Conservation (phyloP, 768 basidiomycete species). For the Russula foetens region DNA sequence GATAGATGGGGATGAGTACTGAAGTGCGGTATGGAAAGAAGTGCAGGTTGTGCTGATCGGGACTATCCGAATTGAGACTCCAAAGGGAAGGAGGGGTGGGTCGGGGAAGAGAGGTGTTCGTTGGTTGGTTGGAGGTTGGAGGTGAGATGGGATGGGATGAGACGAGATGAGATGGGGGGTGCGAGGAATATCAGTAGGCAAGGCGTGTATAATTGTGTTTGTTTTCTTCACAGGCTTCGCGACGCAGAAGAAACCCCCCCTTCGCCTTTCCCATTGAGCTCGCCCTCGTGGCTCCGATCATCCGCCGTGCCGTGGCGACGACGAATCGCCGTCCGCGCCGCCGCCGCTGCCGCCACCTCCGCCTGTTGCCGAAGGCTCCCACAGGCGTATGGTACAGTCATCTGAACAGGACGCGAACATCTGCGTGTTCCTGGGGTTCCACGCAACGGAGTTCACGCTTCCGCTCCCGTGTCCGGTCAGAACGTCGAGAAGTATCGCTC, state of each 20-base stretch:
- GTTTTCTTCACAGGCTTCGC: constrained; percentile 15
- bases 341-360: too few species aligned
- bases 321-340: constrained; percentile 16
- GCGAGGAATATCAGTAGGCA: too few species aligned
- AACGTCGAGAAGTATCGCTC: constrained; percentile 76
- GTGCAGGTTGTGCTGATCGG: constrained; percentile 4
- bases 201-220: neutral
- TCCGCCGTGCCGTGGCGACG: constrained; percentile 6
- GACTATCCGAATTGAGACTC: constrained; percentile 6
- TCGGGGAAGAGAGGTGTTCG: neutral
- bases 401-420: constrained; percentile 98
- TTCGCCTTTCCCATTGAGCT: constrained; percentile 49
- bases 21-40: constrained; percentile 1
- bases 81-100: neutral
- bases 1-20: constrained; percentile 7
- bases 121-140: too few species aligned
- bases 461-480: constrained; percentile 82
- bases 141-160: too few species aligned
- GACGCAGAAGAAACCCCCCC: constrained; percentile 30
- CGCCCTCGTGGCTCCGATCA: constrained; percentile 12
- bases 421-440: constrained; percentile 83
- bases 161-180: too few species aligned
- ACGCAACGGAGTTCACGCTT: constrained; percentile 91
- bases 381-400: constrained; percentile 84
- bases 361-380: constrained; percentile 59